Evolutionary conservation across 306 rosid species (phyloP), one percentile per base, ranked within the genome.

Genomic region (Macrotyloma uniflorum): DNA sequence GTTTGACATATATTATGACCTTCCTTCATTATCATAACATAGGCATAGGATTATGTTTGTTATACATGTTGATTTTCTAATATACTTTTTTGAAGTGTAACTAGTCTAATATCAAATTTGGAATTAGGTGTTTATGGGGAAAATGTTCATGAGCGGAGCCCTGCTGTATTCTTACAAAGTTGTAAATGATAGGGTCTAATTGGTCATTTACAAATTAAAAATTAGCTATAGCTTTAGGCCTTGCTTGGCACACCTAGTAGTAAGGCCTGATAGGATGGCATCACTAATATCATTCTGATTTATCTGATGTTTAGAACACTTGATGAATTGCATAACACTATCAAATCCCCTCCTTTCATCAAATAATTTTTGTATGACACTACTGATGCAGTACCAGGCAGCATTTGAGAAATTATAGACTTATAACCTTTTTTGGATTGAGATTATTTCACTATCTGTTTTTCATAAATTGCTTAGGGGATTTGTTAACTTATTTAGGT

Each of bases 141-240:
- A 59, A 59, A 59, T 26, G 66, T 59, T 59, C 46, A 40, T 40
- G 13, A 18, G 55, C 11, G n/a, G 38, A 12, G 74, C 2, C 19
- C 4, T 74, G 63, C 38, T 67, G 42, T 8, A 61, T 12, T 47
- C 14, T 20, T 81, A 47, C 35, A 20, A 42, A 54, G 64, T 80
- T 26, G 32, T 55, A 22, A 55, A 26, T 58, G 62, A 67, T 45
- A 49, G 62, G 43, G 49, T 61, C 51, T 76, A 67, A 62, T 30
- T 32, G 7, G 35, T 14, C 53, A 61, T 35, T 49, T 49, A 50
- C 40, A 65, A 18, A 43, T 26, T 49, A 35, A 28, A 65, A 18
- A 43, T 64, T 33, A 64, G 19, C 42, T 61, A 62, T 23, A 9
- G 42, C 38, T 76, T 64, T 32, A 16, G 13, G 18, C 22, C 71